phyloP scores from a whole-genome alignment of 495 filamentous ascomycete genomes.

The Acidomyces sp. region DNA sequence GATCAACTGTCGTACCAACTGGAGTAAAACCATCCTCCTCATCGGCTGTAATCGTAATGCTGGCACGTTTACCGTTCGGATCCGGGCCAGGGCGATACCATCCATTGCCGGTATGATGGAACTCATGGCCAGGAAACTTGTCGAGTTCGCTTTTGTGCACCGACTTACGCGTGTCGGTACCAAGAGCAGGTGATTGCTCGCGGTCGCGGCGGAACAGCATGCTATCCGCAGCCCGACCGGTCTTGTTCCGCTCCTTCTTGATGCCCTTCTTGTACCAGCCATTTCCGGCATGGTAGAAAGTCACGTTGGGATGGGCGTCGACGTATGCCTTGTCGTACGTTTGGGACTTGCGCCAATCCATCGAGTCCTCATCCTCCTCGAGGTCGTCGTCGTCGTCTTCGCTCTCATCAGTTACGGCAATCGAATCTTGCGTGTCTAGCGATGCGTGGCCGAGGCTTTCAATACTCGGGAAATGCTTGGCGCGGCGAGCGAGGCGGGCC shows the following conservation, averaged over 20 bases:
- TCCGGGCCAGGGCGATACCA: slow-evolving; percentile 17
- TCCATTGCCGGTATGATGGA: slow-evolving; percentile 17
- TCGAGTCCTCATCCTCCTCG: slow-evolving; percentile 1
- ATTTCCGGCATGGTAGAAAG: slow-evolving; percentile 18
- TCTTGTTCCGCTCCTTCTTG: background rate
- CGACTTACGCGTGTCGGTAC: background rate
- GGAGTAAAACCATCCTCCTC: background rate
- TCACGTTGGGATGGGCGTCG: slow-evolving; percentile 4
- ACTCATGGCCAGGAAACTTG: slow-evolving; percentile 12
- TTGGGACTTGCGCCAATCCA: background rate
- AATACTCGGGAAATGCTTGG: slow-evolving; percentile 5
- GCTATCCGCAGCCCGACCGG: background rate
- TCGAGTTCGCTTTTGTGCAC: slow-evolving; percentile 7
- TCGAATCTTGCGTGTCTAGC: background rate
- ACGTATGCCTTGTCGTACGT: slow-evolving; percentile 12
- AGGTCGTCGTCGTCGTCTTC: slow-evolving; percentile 6
- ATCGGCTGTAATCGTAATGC: background rate
- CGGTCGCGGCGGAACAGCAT: background rate
- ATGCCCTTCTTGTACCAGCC: slow-evolving; percentile 16
- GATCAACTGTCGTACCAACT: slow-evolving; percentile 4
- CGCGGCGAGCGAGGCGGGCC: slow-evolving; percentile 9
- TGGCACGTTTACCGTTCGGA: slow-evolving; percentile 1
- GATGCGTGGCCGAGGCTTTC: slow-evolving; percentile 3
- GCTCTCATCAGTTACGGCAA: background rate
- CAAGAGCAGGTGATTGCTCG: background rate